Conservation (phyloP, 371 early-diverging fungal genomes). For the Mucor irregularis region DNA sequence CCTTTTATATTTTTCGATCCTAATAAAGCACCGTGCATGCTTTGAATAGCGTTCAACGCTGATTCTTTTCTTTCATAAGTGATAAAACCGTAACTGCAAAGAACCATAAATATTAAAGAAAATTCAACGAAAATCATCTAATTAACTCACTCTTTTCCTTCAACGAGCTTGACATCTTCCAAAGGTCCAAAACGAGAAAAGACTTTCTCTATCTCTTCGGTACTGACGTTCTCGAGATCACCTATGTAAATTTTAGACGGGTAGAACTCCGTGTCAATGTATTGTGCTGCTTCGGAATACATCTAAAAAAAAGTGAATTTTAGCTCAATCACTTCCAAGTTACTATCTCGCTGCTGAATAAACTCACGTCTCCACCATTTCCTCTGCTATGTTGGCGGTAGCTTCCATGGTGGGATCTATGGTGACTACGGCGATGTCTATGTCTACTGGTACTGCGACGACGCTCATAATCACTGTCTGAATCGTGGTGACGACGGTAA, state of each 20-base stretch:
- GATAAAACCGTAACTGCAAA: conserved; percentile 52
- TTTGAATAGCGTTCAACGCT: conserved; percentile 50
- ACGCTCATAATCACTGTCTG: conserved; percentile 29
- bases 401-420: conserved; percentile 9
- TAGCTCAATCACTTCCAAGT: too few species aligned
- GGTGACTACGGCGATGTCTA: not conserved
- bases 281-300: conserved; percentile 55
- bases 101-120: not conserved
- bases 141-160: conserved; percentile 53
- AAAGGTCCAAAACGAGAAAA: conserved; percentile 57
- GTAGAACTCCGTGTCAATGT: conserved; percentile 61
- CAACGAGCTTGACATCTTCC: conserved; percentile 54
- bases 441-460: conserved; percentile 18
- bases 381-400: not conserved
- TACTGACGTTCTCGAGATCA: conserved; percentile 42
- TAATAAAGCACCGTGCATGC: conserved; percentile 51
- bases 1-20: conserved; percentile 54
- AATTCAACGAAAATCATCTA: not conserved
- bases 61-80: conserved; percentile 49
- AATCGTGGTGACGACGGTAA: conserved; percentile 22
- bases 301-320: conserved; percentile 36
- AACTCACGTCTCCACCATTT: conserved; percentile 25
- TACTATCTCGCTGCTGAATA: too few species aligned
- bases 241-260: conserved; percentile 60
- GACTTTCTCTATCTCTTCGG: conserved; percentile 34